Conservation (phyloP, 1,284 basidiomycete genomes). For the Cutaneotrichosporon spelunceum region DNA sequence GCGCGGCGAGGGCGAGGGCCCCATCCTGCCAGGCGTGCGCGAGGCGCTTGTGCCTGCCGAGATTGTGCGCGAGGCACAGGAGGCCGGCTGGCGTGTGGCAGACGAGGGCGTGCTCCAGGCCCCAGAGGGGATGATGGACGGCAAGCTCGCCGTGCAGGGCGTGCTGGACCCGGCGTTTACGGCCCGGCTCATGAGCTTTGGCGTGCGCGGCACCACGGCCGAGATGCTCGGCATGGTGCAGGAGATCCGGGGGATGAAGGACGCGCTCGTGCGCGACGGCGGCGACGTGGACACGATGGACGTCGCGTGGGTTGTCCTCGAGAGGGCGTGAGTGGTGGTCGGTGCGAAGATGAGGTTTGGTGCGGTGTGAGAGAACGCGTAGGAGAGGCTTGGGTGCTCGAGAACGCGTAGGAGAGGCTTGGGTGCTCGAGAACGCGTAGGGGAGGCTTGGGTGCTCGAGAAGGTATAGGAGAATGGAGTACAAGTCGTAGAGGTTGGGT, state of each 20-base stretch:
- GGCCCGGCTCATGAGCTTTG: background rate
- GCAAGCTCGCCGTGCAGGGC: conserved; percentile 2
- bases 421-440: too few species aligned
- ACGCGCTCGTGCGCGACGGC: background rate
- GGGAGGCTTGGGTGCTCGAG: too few species aligned
- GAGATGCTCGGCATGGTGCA: background rate
- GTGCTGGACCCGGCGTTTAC: background rate
- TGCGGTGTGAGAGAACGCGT: too few species aligned
- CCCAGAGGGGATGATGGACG: conserved; percentile 8
- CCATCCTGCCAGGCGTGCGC: background rate
- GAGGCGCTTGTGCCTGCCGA: conserved; percentile 6
- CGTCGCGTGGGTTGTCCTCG: conserved; percentile 5
- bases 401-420: too few species aligned
- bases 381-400: too few species aligned
- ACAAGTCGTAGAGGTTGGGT: too few species aligned
- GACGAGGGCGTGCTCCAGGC: background rate
- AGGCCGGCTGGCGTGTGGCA: background rate
- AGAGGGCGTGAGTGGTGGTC: conserved; percentile 1
- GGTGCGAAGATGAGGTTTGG: too few species aligned
- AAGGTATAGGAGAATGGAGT: too few species aligned
- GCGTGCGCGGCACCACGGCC: background rate
- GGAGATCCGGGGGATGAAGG: conserved; percentile 4
- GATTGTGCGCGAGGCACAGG: background rate
- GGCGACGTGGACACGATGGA: conserved; percentile 6
- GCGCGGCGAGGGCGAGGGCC: background rate